Percentiles rank a stretch among this genome's conserved stretches.
Evolutionary conservation across 257 asterid species (phyloP).

Genomic region (Nicotiana noctiflora): DNA sequence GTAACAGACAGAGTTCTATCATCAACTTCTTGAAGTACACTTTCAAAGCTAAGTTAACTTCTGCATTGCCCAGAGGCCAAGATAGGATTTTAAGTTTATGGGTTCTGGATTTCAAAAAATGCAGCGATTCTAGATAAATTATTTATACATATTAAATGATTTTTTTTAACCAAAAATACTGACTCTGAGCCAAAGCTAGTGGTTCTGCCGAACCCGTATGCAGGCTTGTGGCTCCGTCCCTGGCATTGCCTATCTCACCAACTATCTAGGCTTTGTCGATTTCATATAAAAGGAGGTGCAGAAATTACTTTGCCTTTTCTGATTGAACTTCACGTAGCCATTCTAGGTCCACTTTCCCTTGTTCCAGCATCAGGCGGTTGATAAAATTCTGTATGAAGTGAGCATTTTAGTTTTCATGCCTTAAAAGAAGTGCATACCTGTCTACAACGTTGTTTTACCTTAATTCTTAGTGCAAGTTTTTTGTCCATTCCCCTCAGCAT

Average conservation of each 20-base stretch:
- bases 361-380: conserved; percentile 11
- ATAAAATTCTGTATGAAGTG: conserved; percentile 14
- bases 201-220: too few species aligned
- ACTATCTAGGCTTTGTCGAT: background rate
- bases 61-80: background rate
- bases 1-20: background rate
- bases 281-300: background rate
- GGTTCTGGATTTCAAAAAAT: too few species aligned
- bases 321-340: conserved; percentile 17
- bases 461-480: conserved; percentile 21
- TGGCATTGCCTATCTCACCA: background rate
- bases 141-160: too few species aligned
- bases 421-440: background rate
- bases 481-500: conserved; percentile 23
- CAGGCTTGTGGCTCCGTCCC: too few species aligned
- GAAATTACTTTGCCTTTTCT: conserved; percentile 15
- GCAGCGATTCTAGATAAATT: too few species aligned
- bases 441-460: conserved; percentile 6
- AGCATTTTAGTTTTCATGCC: conserved; percentile 1
- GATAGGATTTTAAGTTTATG: too few species aligned
- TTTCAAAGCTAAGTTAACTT: background rate
- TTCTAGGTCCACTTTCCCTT: conserved; percentile 15
- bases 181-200: too few species aligned
- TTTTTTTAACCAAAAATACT: too few species aligned
- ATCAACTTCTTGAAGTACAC: background rate